Conservation (phyloP, 768 basidiomycete species). For the Sistotremastrum suecicum region DNA sequence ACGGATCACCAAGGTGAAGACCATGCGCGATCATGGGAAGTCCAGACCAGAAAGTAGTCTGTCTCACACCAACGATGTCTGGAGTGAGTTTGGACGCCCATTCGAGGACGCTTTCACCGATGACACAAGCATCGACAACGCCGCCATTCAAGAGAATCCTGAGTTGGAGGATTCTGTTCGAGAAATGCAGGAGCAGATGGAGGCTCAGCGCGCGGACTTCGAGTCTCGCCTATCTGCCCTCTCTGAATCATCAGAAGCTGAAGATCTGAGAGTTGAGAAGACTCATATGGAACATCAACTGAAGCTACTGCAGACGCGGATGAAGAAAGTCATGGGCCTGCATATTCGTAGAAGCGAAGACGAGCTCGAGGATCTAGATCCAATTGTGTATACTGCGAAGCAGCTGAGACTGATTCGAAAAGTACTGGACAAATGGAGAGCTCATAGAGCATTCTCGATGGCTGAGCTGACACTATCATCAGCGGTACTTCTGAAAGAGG, state of each 20-base stretch:
- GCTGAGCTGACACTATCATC: slow-evolving; percentile 76
- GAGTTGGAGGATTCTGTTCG: slow-evolving; percentile 49
- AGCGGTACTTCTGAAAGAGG: slow-evolving; percentile 84
- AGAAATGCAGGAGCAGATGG: slow-evolving; percentile 63
- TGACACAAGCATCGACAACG: slow-evolving; percentile 72
- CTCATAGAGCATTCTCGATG: slow-evolving; percentile 79
- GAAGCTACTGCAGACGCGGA: slow-evolving; percentile 63
- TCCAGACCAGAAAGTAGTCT: slow-evolving; percentile 84
- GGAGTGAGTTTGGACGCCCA: slow-evolving; percentile 81
- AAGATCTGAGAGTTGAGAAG: slow-evolving; percentile 80
- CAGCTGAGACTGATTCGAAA: slow-evolving; percentile 74
- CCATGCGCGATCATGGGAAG: slow-evolving; percentile 64
- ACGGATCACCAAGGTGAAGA: slow-evolving; percentile 87
- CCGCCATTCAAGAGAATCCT: slow-evolving; percentile 42
- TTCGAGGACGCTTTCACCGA: slow-evolving; percentile 69
- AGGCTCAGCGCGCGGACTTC: slow-evolving; percentile 28
- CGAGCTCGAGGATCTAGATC: slow-evolving; percentile 53
- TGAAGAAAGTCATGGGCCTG: slow-evolving; percentile 68
- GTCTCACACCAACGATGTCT: slow-evolving; percentile 74
- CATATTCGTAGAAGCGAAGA: slow-evolving; percentile 56
- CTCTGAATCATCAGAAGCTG: slow-evolving; percentile 43
- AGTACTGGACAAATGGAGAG: slow-evolving; percentile 76
- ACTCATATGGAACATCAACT: slow-evolving; percentile 89
- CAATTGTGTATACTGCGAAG: slow-evolving; percentile 67
- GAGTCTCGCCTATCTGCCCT: slow-evolving; percentile 49